Evolutionary conservation across 1,139 yeast genomes (phyloP).

Genomic region (Pichia kudriavzevii): DNA sequence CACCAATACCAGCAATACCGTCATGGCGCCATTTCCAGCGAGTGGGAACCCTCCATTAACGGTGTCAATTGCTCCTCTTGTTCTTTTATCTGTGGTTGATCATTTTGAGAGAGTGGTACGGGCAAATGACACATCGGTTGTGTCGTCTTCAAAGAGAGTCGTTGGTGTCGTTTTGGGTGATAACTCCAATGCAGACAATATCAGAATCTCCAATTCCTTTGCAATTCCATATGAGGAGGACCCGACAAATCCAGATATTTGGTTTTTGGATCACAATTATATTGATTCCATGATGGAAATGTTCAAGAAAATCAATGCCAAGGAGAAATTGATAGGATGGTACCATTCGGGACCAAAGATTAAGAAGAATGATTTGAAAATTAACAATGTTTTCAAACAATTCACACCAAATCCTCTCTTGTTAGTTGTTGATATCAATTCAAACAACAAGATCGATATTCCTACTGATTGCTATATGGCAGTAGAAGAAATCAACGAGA

Average conservation of each 20-base stretch:
- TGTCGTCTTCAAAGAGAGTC: slow-evolving; percentile 70
- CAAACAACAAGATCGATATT: slow-evolving; percentile 66
- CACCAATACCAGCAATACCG: too few relatives aligned
- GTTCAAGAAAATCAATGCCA: slow-evolving; percentile 96
- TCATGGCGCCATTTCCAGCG: too few relatives aligned
- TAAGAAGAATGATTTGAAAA: slow-evolving; percentile 78
- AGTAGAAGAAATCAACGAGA: slow-evolving; percentile 91
- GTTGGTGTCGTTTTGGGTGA: slow-evolving; percentile 94
- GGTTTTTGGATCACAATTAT: slow-evolving; percentile 96
- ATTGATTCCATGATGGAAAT: slow-evolving; percentile 96
- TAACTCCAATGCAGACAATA: slow-evolving; percentile 32
- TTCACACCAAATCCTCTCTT: slow-evolving; percentile 79
- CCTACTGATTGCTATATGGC: slow-evolving; percentile 96
- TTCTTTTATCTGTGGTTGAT: slow-evolving; percentile 87
- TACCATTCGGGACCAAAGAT: slow-evolving; percentile 96
- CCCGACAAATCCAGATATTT: slow-evolving; percentile 83
- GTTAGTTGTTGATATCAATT: slow-evolving; percentile 87
- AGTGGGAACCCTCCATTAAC: too few relatives aligned
- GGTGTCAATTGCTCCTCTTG: slow-evolving; percentile 95
- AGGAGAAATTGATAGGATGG: slow-evolving; percentile 96
- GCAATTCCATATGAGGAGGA: slow-evolving; percentile 97
- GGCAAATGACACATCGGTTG: slow-evolving; percentile 29
- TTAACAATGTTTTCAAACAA: slow-evolving; percentile 81
- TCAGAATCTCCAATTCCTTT: slow-evolving; percentile 68
- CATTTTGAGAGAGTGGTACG: slow-evolving; percentile 71